Conservation (phyloP, 108 stramenopile species). For the Stephanodiscus minutulus region DNA sequence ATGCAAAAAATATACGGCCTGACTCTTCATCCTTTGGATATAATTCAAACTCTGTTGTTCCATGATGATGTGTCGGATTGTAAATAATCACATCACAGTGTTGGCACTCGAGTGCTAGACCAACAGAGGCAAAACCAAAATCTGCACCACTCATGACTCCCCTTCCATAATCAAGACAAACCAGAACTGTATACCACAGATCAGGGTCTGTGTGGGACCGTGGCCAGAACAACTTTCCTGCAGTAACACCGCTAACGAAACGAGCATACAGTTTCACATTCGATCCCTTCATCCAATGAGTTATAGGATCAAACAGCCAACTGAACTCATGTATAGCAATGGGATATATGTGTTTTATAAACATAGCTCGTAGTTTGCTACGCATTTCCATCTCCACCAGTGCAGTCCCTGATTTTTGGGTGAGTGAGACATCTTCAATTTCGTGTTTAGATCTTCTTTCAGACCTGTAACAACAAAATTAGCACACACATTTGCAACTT, state of each 20-base stretch:
- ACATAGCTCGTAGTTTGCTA: neutral
- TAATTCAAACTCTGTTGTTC: neutral
- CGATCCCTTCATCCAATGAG: too few species aligned
- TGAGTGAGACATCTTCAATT: neutral
- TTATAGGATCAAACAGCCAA: too few species aligned
- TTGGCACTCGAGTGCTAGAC: neutral
- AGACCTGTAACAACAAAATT: neutral
- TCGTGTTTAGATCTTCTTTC: slow-evolving; percentile 4
- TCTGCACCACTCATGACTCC: too few species aligned
- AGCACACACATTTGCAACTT: slow-evolving; percentile 2
- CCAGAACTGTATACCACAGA: too few species aligned
- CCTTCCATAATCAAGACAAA: too few species aligned
- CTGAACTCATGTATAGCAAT: neutral
- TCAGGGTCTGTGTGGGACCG: too few species aligned
- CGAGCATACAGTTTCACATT: too few species aligned
- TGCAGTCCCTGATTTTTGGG: neutral
- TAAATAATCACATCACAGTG: neutral
- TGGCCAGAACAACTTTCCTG: too few species aligned
- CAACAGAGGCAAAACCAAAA: too few species aligned
- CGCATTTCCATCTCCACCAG: neutral
- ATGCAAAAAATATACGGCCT: neutral
- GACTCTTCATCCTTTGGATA: neutral
- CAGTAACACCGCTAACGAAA: too few species aligned
- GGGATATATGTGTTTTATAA: neutral
- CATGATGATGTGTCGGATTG: neutral